Base-by-base conservation (phyloP, 2,329 filamentous ascomycete genomes). In the Uncinocarpus reesii region DNA sequence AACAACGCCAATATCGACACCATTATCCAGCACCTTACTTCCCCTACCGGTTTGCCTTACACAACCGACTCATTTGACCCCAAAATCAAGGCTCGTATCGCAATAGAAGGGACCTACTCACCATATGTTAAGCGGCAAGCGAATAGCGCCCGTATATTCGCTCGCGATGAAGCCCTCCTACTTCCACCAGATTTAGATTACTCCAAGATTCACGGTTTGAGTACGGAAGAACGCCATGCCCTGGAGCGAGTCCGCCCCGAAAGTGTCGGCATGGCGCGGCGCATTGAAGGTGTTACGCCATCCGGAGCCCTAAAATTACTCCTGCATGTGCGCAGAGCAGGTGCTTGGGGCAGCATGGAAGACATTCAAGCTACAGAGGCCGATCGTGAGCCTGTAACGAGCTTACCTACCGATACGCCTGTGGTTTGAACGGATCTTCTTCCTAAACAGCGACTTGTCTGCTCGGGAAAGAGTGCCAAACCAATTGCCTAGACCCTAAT, bases 181-280 rank as follows among this genome's bases (percentile, higher is more conserved):
- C 68, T 98, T 10, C 87, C 90, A 0, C 56, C 73, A 0, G 80
- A 88, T 55, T 63, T 96, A 11, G 80, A 95, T 58, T 98, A 95
- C 59, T 74, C 79, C 36, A 58, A 65, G 10, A 75, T 98, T 0
- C 71, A 76, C 28, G 88, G 88, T 0, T 71, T 98, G 45, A 88
- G 85, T 48, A 76, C 80, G 31, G 88, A 86, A 50, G 92, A 96
- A 70, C 82, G 78, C 65, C 74, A 79, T 23, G 75, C 83, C 3
- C 71, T 98, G 29, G 75, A 77, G 50, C 70, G 73, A 2, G 84
- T 86, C 1, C 72, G 79, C 44, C 92, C 92, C 0, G 86, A 93
- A 66, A 93, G 79, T 52, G 73, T 98, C 18, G 90, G 86, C 0
- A 92, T 95, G 74, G 90, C 90, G 26, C 75, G 87, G 42, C 72